Percentiles rank a stretch among this genome's conserved stretches.
phyloP scores from a whole-genome alignment of 768 basidiomycete species.

The Trametes elegans region DNA sequence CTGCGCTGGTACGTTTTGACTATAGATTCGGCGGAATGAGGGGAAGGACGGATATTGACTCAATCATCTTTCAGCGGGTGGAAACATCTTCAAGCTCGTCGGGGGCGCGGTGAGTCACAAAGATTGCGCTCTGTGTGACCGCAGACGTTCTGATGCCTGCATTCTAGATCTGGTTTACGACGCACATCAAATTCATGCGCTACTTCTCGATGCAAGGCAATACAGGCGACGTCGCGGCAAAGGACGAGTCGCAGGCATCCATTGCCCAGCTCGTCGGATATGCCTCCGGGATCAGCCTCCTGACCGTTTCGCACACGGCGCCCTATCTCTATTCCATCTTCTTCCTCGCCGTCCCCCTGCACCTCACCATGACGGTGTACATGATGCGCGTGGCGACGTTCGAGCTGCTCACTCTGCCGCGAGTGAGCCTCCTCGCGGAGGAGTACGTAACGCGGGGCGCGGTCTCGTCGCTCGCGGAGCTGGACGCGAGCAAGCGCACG shows the following conservation, averaged over 20 bases:
- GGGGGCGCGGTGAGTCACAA: conserved; percentile 30
- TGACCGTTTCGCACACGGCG: conserved; percentile 28
- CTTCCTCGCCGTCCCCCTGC: conserved; percentile 22
- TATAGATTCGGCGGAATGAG: too few species aligned
- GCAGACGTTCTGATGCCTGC: neutral
- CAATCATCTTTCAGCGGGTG: conserved; percentile 19
- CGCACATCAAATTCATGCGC: conserved; percentile 31
- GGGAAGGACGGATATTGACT: neutral
- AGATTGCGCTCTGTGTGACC: neutral
- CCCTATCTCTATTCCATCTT: conserved; percentile 29
- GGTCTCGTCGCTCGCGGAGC: conserved; percentile 17
- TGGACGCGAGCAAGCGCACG: conserved; percentile 17
- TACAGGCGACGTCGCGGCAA: conserved; percentile 30
- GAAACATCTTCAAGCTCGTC: conserved; percentile 30
- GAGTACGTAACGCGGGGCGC: conserved; percentile 14
- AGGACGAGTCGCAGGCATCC: conserved; percentile 31
- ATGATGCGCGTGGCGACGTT: conserved; percentile 30
- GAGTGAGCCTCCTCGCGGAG: conserved; percentile 24
- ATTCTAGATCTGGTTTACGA: conserved; percentile 28
- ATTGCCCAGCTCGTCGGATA: conserved; percentile 28
- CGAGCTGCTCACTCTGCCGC: conserved; percentile 30
- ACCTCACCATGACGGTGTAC: conserved; percentile 23
- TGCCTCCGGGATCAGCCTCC: conserved; percentile 27
- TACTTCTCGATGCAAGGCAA: conserved; percentile 29
- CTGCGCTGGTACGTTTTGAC: conserved; percentile 23